Base-by-base conservation (phyloP, 2,329 filamentous ascomycete species). In the Leptographium lundbergii region DNA sequence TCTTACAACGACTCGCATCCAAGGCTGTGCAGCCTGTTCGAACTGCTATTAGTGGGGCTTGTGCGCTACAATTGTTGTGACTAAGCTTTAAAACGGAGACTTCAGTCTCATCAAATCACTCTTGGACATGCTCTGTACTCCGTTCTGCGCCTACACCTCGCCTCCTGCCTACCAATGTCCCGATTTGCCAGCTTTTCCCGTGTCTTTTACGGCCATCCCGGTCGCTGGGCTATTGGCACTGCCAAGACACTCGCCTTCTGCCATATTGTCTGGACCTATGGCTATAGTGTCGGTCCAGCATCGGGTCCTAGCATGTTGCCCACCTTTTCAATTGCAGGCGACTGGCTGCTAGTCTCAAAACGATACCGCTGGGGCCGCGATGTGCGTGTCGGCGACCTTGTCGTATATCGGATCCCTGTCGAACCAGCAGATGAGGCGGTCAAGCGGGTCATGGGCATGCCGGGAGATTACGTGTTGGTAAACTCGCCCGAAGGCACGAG, bases 271-370 rank as follows among this genome's bases (percentile, higher is more conserved):
- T 71, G 69, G 67, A 78, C 82, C 51, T 85, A 94, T 72, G 74
- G 82, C 66, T 81, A 83, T 72, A 77, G 77, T 63, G 67, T 86
- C 63, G 79, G 79, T 24, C 71, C 76, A 4, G 84, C 84, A 19
- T 76, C 77, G 29, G 92, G 92, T 2, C 84, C 90, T 4, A 92
- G 88, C 22, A 97, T 97, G 94, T 80, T 94, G 56, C 92, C 92
- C 9, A 96, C 90, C 0, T 84, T 96, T 61, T 76, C 79, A 27
- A 76, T 84, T 1, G 71, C 76, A 10, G 85, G 85, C 59, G 87
- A 92, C 67, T 84, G 77, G 70, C 77, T 92, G 54, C 70, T 91
- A 14, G 81, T 89, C 57, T 84, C 84, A 61, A 84, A 84, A 65
- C 74, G 77, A n/a, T 80, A 86, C 71, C 81, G 86, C 7, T 77